These are phyloP conservation scores for Coemansia sp. DNA, from an alignment of 192 early-diverging fungal genomes.

Conservation along the genomic window DNA sequence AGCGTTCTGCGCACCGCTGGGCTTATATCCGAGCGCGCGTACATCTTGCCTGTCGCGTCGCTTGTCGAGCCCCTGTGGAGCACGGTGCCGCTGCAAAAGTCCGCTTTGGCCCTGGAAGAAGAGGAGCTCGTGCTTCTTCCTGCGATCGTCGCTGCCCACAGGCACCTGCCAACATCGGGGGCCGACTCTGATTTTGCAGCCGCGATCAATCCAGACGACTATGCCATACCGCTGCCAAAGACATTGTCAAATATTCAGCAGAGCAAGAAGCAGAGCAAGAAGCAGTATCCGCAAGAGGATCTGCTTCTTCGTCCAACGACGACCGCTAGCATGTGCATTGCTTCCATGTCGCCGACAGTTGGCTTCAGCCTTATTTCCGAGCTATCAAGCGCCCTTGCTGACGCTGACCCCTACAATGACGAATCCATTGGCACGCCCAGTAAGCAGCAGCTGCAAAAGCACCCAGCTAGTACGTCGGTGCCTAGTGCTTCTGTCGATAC, in stretches of 20 bases:
- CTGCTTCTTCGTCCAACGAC: background rate
- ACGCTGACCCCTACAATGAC: no score
- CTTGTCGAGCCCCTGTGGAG: slow-evolving; percentile 46
- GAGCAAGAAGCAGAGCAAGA: background rate
- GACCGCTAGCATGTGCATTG: slow-evolving; percentile 6
- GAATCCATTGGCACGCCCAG: background rate
- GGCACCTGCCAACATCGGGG: background rate
- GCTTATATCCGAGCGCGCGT: slow-evolving; percentile 49
- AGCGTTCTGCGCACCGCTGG: slow-evolving; percentile 46
- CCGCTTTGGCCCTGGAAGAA: background rate
- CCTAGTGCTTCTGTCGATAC: no score
- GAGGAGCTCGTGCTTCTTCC: slow-evolving; percentile 16
- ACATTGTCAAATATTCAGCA: background rate
- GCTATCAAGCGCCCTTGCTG: background rate
- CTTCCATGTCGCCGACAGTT: background rate
- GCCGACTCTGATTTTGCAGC: background rate
- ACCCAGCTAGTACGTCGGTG: background rate
- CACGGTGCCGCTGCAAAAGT: background rate
- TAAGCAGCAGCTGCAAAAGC: background rate
- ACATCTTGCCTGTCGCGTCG: slow-evolving; percentile 38
- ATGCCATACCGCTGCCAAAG: background rate
- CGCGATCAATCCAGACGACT: background rate
- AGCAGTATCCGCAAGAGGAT: background rate
- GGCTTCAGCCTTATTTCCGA: background rate
- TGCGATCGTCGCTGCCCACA: background rate